phyloP scores from a whole-genome alignment of 2,329 filamentous ascomycete species.

The Hymenoscyphus scutula region DNA sequence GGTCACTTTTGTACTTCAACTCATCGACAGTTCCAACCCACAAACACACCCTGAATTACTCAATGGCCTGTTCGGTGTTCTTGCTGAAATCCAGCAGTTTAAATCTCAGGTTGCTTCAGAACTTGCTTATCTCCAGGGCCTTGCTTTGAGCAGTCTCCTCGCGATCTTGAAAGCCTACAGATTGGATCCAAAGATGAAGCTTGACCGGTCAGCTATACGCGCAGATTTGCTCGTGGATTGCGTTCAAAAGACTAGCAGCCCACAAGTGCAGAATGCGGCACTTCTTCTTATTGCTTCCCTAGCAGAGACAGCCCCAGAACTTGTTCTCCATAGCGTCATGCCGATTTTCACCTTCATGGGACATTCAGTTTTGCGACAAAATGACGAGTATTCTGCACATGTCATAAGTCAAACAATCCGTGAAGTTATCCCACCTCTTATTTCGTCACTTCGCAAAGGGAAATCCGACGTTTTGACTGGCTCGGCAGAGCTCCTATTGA shows the following conservation, averaged over 20 bases:
- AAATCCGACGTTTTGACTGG: slow-evolving; percentile 75
- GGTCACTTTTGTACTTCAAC: slow-evolving; percentile 82
- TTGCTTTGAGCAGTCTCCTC: slow-evolving; percentile 78
- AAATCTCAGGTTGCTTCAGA: slow-evolving; percentile 79
- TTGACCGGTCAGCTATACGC: slow-evolving; percentile 77
- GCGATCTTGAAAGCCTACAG: slow-evolving; percentile 80
- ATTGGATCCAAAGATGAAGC: slow-evolving; percentile 55
- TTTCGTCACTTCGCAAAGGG: slow-evolving; percentile 78
- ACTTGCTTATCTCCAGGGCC: slow-evolving; percentile 83
- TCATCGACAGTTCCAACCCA: slow-evolving; percentile 78
- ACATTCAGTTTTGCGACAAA: slow-evolving; percentile 83
- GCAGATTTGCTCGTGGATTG: slow-evolving; percentile 92
- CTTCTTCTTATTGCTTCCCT: slow-evolving; percentile 84
- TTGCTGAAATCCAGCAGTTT: slow-evolving; percentile 86
- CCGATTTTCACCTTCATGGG: slow-evolving; percentile 99
- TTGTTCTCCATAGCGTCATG: slow-evolving; percentile 96
- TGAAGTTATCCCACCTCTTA: slow-evolving; percentile 87
- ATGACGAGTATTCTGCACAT: slow-evolving; percentile 94
- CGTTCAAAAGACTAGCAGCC: slow-evolving; percentile 85
- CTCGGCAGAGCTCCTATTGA: slow-evolving; percentile 85
- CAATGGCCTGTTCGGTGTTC: slow-evolving; percentile 73
- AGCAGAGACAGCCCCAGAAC: slow-evolving; percentile 81
- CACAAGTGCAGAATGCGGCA: slow-evolving; percentile 90
- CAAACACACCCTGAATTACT: slow-evolving; percentile 74
- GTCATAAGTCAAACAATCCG: slow-evolving; percentile 95